phyloP scores from a whole-genome alignment of 2,329 filamentous ascomycete species.

The Celoporthe dispersa region DNA sequence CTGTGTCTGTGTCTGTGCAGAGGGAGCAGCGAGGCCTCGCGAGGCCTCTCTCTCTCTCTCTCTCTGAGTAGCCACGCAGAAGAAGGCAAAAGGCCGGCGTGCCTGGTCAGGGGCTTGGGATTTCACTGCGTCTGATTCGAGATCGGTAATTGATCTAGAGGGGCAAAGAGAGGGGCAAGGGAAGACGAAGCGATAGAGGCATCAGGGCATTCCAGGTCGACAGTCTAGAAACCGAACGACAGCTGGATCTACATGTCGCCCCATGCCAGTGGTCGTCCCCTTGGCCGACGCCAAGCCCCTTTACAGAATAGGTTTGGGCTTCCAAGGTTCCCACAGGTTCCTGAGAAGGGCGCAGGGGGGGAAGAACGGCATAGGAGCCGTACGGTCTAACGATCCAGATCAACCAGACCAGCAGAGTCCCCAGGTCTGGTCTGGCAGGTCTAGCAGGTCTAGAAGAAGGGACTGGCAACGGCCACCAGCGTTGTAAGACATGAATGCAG shows the following conservation, averaged over 20 bases:
- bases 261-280: constrained; percentile 1
- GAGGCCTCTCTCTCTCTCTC: neutral
- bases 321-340: neutral
- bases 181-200: neutral
- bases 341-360: neutral
- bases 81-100: neutral
- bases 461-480: neutral
- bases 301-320: neutral
- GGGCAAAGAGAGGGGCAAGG: neutral
- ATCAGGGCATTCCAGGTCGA: neutral
- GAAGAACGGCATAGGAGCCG: neutral
- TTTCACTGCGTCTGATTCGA: neutral
- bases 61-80: neutral
- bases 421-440: neutral
- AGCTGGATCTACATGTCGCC: neutral
- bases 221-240: neutral
- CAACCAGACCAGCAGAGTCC: neutral
- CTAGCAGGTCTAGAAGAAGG: neutral
- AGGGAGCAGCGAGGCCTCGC: neutral
- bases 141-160: neutral
- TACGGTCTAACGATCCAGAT: neutral
- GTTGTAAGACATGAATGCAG: neutral
- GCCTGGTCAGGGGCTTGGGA: neutral
- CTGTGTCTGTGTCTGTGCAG: neutral
- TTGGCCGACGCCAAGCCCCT: neutral